A percentile compares a stretch with the other conserved stretches of the same genome.
Evolutionary conservation across 306 rosid genomes (phyloP).

Genomic region (Glycine latifolia): DNA sequence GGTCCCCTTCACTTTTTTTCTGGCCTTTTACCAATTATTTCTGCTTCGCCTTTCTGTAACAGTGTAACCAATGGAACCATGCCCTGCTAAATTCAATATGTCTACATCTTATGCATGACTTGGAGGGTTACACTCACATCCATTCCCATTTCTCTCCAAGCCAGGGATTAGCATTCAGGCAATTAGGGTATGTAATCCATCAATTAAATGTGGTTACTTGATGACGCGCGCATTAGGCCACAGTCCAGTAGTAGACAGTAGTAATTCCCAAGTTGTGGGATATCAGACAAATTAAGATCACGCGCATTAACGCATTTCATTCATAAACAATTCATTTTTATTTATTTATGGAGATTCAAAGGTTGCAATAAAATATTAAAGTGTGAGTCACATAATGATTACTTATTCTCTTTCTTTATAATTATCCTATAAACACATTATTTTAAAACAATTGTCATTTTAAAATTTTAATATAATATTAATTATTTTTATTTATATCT

Average conservation of each 20-base stretch:
- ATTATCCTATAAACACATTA: too few relatives aligned
- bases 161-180: neutral
- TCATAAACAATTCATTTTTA: too few relatives aligned
- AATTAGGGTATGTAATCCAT: neutral
- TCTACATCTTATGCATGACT: neutral
- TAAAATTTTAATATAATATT: too few relatives aligned
- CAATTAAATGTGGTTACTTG: too few relatives aligned
- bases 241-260: neutral
- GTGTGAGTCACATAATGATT: too few relatives aligned
- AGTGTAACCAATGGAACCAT: constrained; percentile 8
- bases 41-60: constrained; percentile 21
- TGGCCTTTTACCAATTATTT: constrained; percentile 38
- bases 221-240: too few relatives aligned
- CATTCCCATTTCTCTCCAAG: constrained; percentile 14
- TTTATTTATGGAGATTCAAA: too few relatives aligned
- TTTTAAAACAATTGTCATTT: too few relatives aligned
- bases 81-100: constrained; percentile 42
- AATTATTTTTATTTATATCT: too few relatives aligned
- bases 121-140: constrained; percentile 3
- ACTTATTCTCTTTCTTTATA: too few relatives aligned
- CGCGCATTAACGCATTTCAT: too few relatives aligned
- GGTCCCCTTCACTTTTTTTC: constrained; percentile 50
- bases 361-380: too few relatives aligned
- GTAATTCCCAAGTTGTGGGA: neutral
- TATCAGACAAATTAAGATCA: neutral